A percentile compares a stretch with the other conserved stretches of the same genome.
Conservation (phyloP, 2,329 filamentous ascomycete species). For the Alternaria infectoria region DNA sequence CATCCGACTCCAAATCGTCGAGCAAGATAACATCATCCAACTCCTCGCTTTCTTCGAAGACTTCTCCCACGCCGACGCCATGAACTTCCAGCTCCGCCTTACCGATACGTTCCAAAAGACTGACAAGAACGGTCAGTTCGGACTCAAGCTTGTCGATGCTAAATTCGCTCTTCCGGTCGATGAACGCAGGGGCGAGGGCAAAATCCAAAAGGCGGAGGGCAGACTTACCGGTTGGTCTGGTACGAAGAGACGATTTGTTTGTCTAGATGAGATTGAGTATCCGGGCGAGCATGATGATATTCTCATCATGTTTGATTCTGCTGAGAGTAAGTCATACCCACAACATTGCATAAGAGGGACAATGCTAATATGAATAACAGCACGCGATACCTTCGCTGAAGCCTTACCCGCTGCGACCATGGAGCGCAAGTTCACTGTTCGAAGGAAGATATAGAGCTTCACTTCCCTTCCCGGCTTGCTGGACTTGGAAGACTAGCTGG, state of each 20-base stretch:
- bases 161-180: conserved; percentile 82
- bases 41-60: conserved; percentile 87
- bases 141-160: conserved; percentile 82
- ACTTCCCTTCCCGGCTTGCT: background rate
- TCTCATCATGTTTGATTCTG: conserved; percentile 80
- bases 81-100: conserved; percentile 85
- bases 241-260: conserved; percentile 76
- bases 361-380: conserved; percentile 30
- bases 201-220: conserved; percentile 56
- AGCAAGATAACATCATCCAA: conserved; percentile 76
- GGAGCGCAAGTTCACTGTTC: conserved; percentile 52
- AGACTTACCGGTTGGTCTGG: conserved; percentile 55
- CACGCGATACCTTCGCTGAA: conserved; percentile 54
- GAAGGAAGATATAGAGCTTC: conserved; percentile 45
- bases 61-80: conserved; percentile 83
- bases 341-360: background rate
- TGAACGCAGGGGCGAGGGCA: conserved; percentile 57
- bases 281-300: conserved; percentile 94
- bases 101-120: conserved; percentile 79
- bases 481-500: background rate
- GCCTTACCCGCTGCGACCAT: conserved; percentile 54
- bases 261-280: conserved; percentile 85
- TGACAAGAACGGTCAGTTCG: conserved; percentile 63
- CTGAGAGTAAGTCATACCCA: conserved; percentile 65
- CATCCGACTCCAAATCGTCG: conserved; percentile 80